Evolutionary conservation across 2,329 filamentous ascomycete genomes (phyloP).

Genomic region (Xylariales sp.): DNA sequence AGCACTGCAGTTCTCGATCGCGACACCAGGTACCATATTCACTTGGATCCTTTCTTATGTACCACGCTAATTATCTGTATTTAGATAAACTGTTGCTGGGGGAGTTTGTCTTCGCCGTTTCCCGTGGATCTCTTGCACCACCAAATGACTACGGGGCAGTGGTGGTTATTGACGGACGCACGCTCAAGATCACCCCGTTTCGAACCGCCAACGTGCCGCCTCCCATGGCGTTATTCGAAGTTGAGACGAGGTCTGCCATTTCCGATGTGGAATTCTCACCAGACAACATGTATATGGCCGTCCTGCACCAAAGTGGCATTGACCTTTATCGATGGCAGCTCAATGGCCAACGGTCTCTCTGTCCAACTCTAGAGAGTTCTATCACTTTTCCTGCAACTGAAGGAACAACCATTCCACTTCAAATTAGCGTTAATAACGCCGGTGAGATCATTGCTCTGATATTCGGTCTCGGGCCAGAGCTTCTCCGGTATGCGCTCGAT

Average conservation of each 20-base stretch:
- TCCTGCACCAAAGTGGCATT: constrained; percentile 64
- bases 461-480: constrained; percentile 16
- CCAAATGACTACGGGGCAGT: constrained; percentile 77
- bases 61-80: constrained; percentile 7
- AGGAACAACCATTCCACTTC: constrained; percentile 19
- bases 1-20: constrained; percentile 61
- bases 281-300: constrained; percentile 61
- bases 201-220: constrained; percentile 82
- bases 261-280: constrained; percentile 72
- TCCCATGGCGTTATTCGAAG: constrained; percentile 81
- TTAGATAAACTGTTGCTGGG: constrained; percentile 48
- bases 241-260: constrained; percentile 57
- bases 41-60: constrained; percentile 5
- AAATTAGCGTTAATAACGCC: constrained; percentile 23
- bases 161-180: constrained; percentile 77
- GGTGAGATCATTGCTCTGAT: constrained; percentile 21
- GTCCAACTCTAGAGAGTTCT: constrained; percentile 34
- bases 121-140: constrained; percentile 63
- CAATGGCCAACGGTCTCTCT: constrained; percentile 46
- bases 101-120: constrained; percentile 65
- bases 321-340: constrained; percentile 68
- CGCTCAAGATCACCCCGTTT: constrained; percentile 80
- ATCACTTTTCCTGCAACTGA: constrained; percentile 23
- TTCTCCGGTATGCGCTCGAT: constrained; percentile 18
- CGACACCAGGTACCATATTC: constrained; percentile 38